These are phyloP conservation scores for Firmiana major DNA, from an alignment of 345 rosid species.

Conservation along the genomic window DNA sequence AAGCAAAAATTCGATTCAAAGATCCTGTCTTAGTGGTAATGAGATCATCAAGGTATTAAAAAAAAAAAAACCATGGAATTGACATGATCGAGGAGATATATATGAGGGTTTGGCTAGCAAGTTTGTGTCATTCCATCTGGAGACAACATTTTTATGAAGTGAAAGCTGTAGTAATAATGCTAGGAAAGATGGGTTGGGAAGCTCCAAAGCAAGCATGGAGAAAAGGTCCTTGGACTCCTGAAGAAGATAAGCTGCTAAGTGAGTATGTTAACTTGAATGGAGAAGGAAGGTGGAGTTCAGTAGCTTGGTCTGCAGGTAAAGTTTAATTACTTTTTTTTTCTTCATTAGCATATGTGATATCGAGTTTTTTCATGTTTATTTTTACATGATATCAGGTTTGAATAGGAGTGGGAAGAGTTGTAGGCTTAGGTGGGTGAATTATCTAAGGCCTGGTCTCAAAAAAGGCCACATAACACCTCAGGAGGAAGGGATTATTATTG, in stretches of 20 bases:
- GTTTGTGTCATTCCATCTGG: conserved; percentile 32
- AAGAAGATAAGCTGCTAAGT: conserved; percentile 64
- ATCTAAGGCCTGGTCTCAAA: conserved; percentile 81
- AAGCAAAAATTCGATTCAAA: conserved; percentile 22
- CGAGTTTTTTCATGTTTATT: not conserved
- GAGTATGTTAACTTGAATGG: conserved; percentile 59
- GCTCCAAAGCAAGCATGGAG: conserved; percentile 48
- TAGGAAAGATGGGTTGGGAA: conserved; percentile 47
- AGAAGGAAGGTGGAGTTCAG: conserved; percentile 86
- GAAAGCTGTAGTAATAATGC: conserved; percentile 10
- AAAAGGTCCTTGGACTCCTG: conserved; percentile 88
- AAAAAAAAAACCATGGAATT: conserved; percentile 6
- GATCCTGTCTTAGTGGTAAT: conserved; percentile 17
- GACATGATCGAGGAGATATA: conserved; percentile 21
- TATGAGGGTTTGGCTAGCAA: not conserved
- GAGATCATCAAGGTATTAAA: conserved; percentile 24
- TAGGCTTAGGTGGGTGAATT: conserved; percentile 93
- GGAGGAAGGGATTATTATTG: conserved; percentile 82
- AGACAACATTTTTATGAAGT: conserved; percentile 25
- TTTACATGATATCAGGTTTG: conserved; percentile 27
- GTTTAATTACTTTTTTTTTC: not conserved
- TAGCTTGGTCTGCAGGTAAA: conserved; percentile 58
- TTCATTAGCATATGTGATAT: not conserved
- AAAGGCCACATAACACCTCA: conserved; percentile 80
- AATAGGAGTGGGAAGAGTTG: conserved; percentile 86